These are phyloP conservation scores for Capsicum rhomboideum DNA, from an alignment of 257 asterid species.

Conservation along the genomic window DNA sequence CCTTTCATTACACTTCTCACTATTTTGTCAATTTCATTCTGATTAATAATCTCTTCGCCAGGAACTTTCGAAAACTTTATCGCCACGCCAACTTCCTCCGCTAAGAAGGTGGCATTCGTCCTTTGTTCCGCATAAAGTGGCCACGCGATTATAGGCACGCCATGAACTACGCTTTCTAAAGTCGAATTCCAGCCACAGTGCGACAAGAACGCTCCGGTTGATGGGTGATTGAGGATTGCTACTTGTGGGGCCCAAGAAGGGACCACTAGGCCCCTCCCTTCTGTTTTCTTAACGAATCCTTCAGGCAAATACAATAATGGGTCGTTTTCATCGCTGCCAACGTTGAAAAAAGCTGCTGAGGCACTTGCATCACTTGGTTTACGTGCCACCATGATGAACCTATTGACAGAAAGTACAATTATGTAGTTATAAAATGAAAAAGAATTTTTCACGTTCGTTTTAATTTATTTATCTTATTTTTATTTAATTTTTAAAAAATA, in stretches of 20 bases:
- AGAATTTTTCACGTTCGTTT: too few relatives aligned
- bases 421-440: background rate
- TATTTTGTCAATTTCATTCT: conserved; percentile 23
- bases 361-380: conserved; percentile 17
- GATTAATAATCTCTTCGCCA: conserved; percentile 7
- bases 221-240: conserved; percentile 25
- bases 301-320: conserved; percentile 19
- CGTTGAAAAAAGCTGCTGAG: conserved; percentile 14
- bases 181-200: conserved; percentile 54
- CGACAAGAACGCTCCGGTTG: conserved; percentile 26
- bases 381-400: conserved; percentile 38
- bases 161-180: conserved; percentile 30
- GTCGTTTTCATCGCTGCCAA: conserved; percentile 8
- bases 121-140: conserved; percentile 44
- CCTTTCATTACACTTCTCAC: conserved; percentile 30
- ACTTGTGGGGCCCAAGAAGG: conserved; percentile 37
- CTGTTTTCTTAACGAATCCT: conserved; percentile 12
- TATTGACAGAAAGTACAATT: background rate
- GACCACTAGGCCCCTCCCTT: conserved; percentile 23
- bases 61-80: conserved; percentile 5
- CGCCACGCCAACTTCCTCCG: conserved; percentile 37
- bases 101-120: conserved; percentile 33
- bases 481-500: too few relatives aligned
- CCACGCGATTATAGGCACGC: conserved; percentile 50
- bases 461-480: too few relatives aligned